Base-by-base conservation (phyloP, 2,329 filamentous ascomycete species). In the Trichophyton schoenleinii region DNA sequence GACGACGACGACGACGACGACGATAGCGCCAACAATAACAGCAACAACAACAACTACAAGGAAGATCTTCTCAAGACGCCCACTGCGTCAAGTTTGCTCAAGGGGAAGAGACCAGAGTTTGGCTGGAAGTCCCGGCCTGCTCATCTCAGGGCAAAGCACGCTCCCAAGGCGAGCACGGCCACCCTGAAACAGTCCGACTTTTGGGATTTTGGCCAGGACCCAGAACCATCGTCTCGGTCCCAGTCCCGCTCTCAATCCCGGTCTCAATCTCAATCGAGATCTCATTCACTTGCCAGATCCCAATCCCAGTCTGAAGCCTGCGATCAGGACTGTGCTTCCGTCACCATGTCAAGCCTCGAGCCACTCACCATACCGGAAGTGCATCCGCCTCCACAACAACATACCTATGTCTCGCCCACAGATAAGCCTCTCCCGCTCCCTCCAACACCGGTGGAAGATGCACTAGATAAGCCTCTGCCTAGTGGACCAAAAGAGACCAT, bases 151-250 rank as follows among this genome's bases (percentile, higher is more conserved):
- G 63, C 62, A 60, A 75, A 71, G 61, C 72, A 75, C 63, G 62
- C 63, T 49, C 68, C 67, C 11, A 73, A 74, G 44, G 72, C 71
- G 61, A 72, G 74, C 65, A 71, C 73, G 5, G 74, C 73, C 60
- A 77, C 74, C n/a, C 63, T 77, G 55, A 72, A 71, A 60, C 74
- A 76, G 67, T 73, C 74, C 60, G 74, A 77, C 63, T 76, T 77
- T 65, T 76, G 74, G 74, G 74, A 73, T 0, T 75, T 76, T 58
- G 74, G 73, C 7, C 74, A 75, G 72, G 74, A 75, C 57, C 28
- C 49, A 4, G 28, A 53, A 28, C 28, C 25, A 71, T 72, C 66
- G 74, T 75, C 65, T 64, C 70, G 6, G 63, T 67, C 20, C 66
- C 69, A 20, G 66, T 77, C 73, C 67, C 72, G 13, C 70, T 73